Percentiles rank a stretch among this genome's conserved stretches.
These are phyloP conservation scores for Microstroma glucosiphilum DNA, from an alignment of 1,284 basidiomycete genomes.

Conservation along the genomic window DNA sequence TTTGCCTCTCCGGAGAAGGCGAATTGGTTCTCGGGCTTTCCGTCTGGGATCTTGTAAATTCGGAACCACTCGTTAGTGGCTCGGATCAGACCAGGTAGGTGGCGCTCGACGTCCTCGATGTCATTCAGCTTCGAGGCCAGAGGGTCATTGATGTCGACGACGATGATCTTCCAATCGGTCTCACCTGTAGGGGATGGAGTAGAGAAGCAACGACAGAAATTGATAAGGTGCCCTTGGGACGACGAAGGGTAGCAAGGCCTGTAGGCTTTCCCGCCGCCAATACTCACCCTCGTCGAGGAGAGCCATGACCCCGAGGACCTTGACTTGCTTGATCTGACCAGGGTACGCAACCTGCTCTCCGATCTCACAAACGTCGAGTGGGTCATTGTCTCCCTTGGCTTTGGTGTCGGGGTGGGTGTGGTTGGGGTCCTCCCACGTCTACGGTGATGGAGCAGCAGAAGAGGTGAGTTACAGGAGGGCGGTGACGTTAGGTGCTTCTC, in stretches of 20 bases:
- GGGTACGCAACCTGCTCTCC: constrained; percentile 96
- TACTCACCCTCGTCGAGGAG: constrained; percentile 55
- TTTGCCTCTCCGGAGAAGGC: constrained; percentile 99
- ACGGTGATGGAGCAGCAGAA: constrained; percentile 14
- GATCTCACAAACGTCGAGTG: constrained; percentile 98
- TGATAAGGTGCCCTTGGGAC: too few relatives aligned
- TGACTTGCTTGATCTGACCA: constrained; percentile 99
- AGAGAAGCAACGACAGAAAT: too few relatives aligned
- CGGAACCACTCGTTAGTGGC: constrained; percentile 79
- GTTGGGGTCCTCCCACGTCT: constrained; percentile 98
- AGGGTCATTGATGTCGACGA: constrained; percentile 93
- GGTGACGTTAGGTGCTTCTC: too few relatives aligned
- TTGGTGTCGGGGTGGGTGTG: constrained; percentile 90
- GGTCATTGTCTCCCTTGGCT: constrained; percentile 98
- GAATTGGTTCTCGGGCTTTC: constrained; percentile 97
- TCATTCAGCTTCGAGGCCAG: constrained; percentile 95
- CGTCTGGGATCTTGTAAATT: constrained; percentile 95
- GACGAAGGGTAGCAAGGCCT: too few relatives aligned
- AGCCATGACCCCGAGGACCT: constrained; percentile 99
- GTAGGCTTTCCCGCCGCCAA: too few relatives aligned
- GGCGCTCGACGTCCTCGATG: constrained; percentile 97
- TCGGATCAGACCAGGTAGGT: constrained; percentile 75
- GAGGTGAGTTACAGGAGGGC: too few relatives aligned
- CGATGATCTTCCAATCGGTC: constrained; percentile 53
- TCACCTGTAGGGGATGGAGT: constrained; percentile 13